A percentile compares a stretch with the other conserved stretches of the same genome.
Conservation (phyloP, 257 asterid species). For the Solanum pennellii region DNA sequence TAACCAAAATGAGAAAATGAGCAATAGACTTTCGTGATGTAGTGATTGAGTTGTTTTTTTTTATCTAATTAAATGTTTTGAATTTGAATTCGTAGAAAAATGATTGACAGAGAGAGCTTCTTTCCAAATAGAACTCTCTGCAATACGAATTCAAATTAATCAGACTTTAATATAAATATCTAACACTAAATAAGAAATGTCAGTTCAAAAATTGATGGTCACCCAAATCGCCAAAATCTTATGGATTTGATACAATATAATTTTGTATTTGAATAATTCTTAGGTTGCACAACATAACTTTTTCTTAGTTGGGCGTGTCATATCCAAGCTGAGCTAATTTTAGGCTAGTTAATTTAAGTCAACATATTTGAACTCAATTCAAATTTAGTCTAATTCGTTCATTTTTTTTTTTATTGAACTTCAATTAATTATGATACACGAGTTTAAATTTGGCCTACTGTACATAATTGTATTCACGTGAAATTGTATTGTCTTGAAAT, state of each 20-base stretch:
- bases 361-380: not conserved
- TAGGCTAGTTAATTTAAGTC: too few relatives aligned
- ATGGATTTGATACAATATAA: too few relatives aligned
- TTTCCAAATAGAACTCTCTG: accelerated
- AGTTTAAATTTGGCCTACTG: not conserved
- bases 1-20: not conserved
- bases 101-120: accelerated
- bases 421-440: not conserved
- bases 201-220: not conserved
- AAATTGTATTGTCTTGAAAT: too few relatives aligned
- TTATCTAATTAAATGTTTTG: too few relatives aligned
- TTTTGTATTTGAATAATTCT: too few relatives aligned
- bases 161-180: accelerated
- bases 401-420: not conserved
- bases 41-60: not conserved
- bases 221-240: not conserved
- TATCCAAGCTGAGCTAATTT: not conserved
- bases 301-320: too few relatives aligned
- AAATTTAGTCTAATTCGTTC: not conserved
- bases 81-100: too few relatives aligned
- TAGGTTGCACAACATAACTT: too few relatives aligned
- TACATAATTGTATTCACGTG: not conserved
- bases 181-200: accelerated
- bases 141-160: accelerated
- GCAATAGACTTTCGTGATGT: not conserved